Evolutionary conservation across 495 filamentous ascomycete species (phyloP).

Genomic region (Jackrogersella multiformis): DNA sequence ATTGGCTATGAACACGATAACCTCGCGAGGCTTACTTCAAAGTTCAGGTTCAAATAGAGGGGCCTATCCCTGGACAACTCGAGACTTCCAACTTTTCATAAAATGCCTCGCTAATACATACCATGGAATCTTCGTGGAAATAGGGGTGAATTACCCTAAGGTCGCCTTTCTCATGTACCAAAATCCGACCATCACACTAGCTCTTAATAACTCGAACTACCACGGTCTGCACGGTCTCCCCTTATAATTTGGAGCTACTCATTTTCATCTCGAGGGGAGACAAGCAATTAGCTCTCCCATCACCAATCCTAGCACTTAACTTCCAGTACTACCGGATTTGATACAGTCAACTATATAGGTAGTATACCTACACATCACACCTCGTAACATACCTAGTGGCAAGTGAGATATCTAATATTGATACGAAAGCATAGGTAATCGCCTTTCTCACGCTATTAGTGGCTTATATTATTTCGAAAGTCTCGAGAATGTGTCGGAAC

Average conservation of each 20-base stretch:
- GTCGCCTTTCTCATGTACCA: background rate
- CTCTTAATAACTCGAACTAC: conserved; percentile 3
- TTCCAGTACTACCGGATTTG: conserved; percentile 19
- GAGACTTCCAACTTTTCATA: background rate
- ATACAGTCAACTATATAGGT: background rate
- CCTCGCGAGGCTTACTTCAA: conserved; percentile 13
- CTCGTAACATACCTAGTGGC: conserved; percentile 10
- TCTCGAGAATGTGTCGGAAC: conserved; percentile 15
- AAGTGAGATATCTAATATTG: conserved; percentile 11
- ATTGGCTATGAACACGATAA: conserved; percentile 17
- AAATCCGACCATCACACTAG: conserved; percentile 2
- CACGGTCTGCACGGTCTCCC: background rate
- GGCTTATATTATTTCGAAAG: conserved; percentile 12
- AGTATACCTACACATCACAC: conserved; percentile 15
- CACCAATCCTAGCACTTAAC: background rate
- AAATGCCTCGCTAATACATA: conserved; percentile 6
- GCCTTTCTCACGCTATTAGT: conserved; percentile 12
- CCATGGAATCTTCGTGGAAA: background rate
- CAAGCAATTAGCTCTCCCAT: background rate
- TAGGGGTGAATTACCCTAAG: background rate
- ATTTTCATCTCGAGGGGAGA: conserved; percentile 3
- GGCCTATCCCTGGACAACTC: background rate
- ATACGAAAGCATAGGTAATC: conserved; percentile 1
- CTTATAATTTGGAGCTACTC: background rate
- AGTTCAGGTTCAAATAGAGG: background rate